A percentile compares a stretch with the other conserved stretches of the same genome.
Conservation (phyloP, 2,329 filamentous ascomycete species). For the Geoglossum cookeanum region DNA sequence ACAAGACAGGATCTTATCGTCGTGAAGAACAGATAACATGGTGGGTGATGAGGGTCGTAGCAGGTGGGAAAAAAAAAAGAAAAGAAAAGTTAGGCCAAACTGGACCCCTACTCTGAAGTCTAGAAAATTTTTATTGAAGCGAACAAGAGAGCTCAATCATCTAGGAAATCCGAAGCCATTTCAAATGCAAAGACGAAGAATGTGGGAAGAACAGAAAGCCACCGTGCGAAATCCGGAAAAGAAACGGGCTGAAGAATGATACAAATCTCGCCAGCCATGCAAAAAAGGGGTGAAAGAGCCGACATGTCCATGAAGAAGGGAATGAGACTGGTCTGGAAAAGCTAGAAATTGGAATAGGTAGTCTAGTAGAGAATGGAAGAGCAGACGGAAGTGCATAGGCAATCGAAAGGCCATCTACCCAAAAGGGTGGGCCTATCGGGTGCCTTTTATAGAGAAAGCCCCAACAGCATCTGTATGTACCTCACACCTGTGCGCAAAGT, state of each 20-base stretch:
- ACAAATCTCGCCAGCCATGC: neutral
- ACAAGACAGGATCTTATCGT: neutral
- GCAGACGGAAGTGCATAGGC: neutral
- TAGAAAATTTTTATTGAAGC: neutral
- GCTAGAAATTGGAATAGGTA: neutral
- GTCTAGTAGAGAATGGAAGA: neutral
- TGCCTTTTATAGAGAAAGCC: neutral
- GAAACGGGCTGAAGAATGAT: neutral
- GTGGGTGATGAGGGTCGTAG: neutral
- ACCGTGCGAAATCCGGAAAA: neutral
- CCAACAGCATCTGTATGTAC: neutral
- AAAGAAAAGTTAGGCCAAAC: neutral
- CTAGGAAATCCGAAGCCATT: neutral
- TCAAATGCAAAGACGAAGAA: constrained; percentile 1
- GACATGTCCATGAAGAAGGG: neutral
- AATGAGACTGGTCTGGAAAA: neutral
- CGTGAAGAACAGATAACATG: constrained; percentile 1
- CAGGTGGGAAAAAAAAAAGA: neutral
- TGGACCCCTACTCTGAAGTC: neutral
- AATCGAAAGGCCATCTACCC: neutral
- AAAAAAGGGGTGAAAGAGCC: neutral
- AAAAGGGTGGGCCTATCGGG: neutral
- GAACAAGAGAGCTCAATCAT: neutral
- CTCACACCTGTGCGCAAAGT: neutral
- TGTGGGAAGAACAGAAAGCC: neutral